Evolutionary conservation across 2,329 filamentous ascomycete genomes (phyloP).

Genomic region (Thermothelomyces thermophilus): DNA sequence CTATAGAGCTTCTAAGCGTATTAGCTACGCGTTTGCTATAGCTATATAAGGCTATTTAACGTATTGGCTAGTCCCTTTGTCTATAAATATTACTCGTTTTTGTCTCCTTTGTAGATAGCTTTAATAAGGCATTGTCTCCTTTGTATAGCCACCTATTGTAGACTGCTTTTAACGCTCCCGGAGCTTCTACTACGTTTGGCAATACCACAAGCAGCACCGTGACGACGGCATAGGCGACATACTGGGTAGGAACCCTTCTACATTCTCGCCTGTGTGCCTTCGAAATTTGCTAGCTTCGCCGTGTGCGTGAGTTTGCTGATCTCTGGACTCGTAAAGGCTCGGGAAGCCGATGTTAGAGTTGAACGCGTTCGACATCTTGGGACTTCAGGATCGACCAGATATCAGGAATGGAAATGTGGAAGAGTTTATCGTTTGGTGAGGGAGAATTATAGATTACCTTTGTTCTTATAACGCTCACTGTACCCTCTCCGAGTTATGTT

Average conservation of each 20-base stretch:
- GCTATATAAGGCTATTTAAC: too few species aligned
- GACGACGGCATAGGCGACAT: background rate
- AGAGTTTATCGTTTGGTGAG: background rate
- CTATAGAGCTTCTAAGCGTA: too few species aligned
- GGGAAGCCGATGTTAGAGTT: conserved; percentile 19
- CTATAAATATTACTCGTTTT: too few species aligned
- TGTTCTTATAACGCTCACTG: background rate
- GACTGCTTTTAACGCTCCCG: too few species aligned
- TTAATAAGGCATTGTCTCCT: too few species aligned
- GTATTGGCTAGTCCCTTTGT: too few species aligned
- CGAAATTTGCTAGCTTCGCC: conserved; percentile 16
- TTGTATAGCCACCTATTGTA: too few species aligned
- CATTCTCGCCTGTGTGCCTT: conserved; percentile 18
- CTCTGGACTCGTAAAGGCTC: conserved; percentile 17
- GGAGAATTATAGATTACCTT: background rate
- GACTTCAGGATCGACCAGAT: background rate
- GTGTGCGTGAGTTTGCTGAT: conserved; percentile 17
- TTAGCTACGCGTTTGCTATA: too few species aligned
- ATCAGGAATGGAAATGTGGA: too few species aligned
- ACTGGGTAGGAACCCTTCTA: conserved; percentile 21
- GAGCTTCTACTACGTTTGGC: too few species aligned
- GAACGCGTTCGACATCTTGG: conserved; percentile 15
- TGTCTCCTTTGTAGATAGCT: too few species aligned
- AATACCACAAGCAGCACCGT: too few species aligned
- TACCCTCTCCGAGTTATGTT: background rate